These are phyloP conservation scores for Eucalyptus microcorys DNA, from an alignment of 345 rosid species.

Conservation along the genomic window DNA sequence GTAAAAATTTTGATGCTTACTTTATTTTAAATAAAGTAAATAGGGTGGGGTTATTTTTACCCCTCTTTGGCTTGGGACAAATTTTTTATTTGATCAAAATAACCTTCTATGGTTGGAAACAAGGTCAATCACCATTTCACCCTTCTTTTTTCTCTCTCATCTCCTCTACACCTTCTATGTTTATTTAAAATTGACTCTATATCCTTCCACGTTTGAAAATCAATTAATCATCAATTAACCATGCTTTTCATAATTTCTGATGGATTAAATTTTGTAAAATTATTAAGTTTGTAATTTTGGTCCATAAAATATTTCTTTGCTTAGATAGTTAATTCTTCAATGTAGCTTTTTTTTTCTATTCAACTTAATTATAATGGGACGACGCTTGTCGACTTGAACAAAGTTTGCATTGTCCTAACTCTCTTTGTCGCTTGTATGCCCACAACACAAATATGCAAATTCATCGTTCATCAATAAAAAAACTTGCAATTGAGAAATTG, in stretches of 20 bases:
- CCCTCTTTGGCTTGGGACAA: too few species aligned
- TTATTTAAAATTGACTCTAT: too few species aligned
- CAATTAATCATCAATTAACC: not conserved
- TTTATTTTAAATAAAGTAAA: too few species aligned
- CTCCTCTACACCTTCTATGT: too few species aligned
- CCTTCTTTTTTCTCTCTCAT: not conserved
- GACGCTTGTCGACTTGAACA: fast-evolving
- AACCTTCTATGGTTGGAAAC: too few species aligned
- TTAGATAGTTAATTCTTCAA: not conserved
- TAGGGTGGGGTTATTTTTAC: too few species aligned
- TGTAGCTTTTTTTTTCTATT: not conserved
- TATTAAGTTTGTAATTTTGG: not conserved
- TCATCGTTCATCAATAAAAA: too few species aligned
- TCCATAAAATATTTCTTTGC: not conserved
- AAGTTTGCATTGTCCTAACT: not conserved
- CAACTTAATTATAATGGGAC: fast-evolving
- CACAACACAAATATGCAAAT: too few species aligned
- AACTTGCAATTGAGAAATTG: too few species aligned
- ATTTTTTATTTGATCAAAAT: too few species aligned
- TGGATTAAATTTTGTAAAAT: not conserved
- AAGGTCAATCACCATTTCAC: too few species aligned
- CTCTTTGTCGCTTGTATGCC: fast-evolving
- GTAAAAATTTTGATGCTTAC: too few species aligned
- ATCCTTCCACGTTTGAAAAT: not conserved
- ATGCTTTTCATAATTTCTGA: not conserved